Conservation (phyloP, 345 rosid species). For the Brassica carinata region DNA sequence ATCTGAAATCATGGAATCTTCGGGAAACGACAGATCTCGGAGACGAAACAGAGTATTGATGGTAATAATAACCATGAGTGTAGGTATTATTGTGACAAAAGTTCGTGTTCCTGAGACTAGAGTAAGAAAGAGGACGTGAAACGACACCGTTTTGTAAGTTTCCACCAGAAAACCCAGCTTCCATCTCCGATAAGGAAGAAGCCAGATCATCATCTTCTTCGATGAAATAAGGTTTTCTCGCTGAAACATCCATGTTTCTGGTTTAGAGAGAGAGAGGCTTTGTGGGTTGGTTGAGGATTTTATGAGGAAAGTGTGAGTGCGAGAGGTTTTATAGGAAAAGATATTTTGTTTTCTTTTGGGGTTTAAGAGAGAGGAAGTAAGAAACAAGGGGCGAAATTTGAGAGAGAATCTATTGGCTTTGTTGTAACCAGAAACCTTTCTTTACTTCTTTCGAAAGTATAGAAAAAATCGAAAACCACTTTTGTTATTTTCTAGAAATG, state of each 20-base stretch:
- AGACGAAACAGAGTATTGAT: slow-evolving; percentile 47
- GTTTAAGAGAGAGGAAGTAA: slow-evolving; percentile 17
- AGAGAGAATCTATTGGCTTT: slow-evolving; percentile 54
- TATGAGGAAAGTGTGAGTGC: slow-evolving; percentile 32
- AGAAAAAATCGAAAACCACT: slow-evolving; percentile 35
- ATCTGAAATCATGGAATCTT: slow-evolving; percentile 69
- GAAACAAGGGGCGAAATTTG: slow-evolving; percentile 49
- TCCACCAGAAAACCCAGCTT: slow-evolving; percentile 58
- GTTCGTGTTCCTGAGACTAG: slow-evolving; percentile 45
- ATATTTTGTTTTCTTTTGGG: slow-evolving; percentile 9
- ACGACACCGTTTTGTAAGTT: slow-evolving; percentile 28
- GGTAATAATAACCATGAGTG: slow-evolving; percentile 25
- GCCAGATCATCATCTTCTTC: slow-evolving; percentile 58
- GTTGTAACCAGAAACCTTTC: slow-evolving; percentile 16
- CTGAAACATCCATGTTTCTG: slow-evolving; percentile 39
- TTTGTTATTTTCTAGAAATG: slow-evolving; percentile 22
- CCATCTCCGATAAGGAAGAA: slow-evolving; percentile 63
- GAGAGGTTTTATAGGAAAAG: slow-evolving; percentile 39
- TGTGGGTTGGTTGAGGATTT: slow-evolving; percentile 11
- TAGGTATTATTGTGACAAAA: slow-evolving; percentile 17
- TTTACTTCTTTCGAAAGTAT: slow-evolving; percentile 17
- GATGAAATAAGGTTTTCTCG: slow-evolving; percentile 50
- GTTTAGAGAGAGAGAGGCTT: slow-evolving; percentile 12
- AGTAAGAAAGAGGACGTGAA: slow-evolving; percentile 46
- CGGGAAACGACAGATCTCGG: slow-evolving; percentile 53